Evolutionary conservation across 768 basidiomycete species (phyloP).

Genomic region (Jaapia argillacea): DNA sequence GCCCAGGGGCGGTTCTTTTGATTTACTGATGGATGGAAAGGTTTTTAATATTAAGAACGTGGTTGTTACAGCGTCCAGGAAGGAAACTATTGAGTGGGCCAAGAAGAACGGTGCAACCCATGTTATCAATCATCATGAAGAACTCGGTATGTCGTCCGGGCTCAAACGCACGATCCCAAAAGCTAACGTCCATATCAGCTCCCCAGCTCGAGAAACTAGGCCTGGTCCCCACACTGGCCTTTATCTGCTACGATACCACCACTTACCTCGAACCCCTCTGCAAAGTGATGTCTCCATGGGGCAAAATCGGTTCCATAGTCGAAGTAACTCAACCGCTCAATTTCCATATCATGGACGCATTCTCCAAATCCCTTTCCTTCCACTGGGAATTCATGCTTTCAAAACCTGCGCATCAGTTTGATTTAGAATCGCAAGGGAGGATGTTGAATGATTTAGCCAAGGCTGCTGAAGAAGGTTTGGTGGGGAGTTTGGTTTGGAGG

Average conservation of each 20-base stretch:
- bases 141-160: not conserved
- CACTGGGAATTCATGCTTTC: slow-evolving; percentile 1
- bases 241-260: not conserved
- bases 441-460: not conserved
- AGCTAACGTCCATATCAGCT: not conserved
- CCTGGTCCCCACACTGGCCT: not conserved
- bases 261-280: not conserved
- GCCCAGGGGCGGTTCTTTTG: not conserved
- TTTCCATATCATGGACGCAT: not conserved
- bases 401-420: not conserved
- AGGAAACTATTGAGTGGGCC: not conserved
- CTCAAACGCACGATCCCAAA: too few species aligned
- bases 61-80: not conserved
- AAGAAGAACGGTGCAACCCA: not conserved
- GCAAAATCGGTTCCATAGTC: not conserved
- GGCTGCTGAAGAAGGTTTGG: not conserved
- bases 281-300: not conserved
- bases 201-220: not conserved
- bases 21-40: not conserved
- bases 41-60: not conserved
- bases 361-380: not conserved
- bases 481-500: not conserved
- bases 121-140: slow-evolving; percentile 1
- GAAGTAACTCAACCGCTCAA: not conserved
- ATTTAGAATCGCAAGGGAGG: not conserved